These are phyloP conservation scores for Chaetomium cochliodes DNA, from an alignment of 495 filamentous ascomycete genomes.

Conservation along the genomic window DNA sequence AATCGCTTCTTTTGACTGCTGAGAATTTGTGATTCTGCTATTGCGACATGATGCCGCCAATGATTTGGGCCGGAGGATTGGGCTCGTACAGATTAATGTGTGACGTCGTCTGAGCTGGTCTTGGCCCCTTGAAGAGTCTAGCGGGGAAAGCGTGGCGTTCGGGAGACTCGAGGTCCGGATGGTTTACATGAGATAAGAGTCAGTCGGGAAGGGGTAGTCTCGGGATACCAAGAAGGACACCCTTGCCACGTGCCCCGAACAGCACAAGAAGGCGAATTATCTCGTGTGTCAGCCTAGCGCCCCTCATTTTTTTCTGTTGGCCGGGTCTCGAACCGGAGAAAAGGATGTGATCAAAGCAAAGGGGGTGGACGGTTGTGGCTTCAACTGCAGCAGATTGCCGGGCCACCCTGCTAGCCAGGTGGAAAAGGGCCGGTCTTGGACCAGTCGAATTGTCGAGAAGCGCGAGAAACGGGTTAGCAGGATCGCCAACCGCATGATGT, in stretches of 20 bases:
- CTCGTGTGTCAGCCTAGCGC: too few relatives aligned
- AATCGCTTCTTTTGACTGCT: background rate
- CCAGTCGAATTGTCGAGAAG: background rate
- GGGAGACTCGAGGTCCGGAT: background rate
- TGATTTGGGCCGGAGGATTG: background rate
- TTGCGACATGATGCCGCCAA: background rate
- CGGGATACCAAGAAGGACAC: background rate
- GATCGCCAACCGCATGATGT: conserved; percentile 16
- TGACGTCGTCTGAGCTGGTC: conserved; percentile 13
- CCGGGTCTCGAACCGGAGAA: too few relatives aligned
- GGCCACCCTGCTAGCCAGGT: background rate
- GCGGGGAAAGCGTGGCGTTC: background rate
- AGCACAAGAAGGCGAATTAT: background rate
- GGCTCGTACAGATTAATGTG: background rate
- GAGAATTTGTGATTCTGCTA: background rate
- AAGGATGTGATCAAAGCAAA: too few relatives aligned
- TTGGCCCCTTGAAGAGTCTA: background rate
- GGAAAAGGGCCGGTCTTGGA: background rate
- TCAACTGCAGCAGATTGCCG: background rate
- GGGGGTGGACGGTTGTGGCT: background rate
- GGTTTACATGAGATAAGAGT: conserved; percentile 4
- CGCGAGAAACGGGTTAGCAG: background rate
- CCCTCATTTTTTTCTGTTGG: too few relatives aligned
- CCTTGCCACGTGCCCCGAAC: conserved; percentile 22
- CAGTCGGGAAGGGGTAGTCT: background rate